Evolutionary conservation across 2,329 filamentous ascomycete species (phyloP).

Genomic region (Aspergillus jensenii): DNA sequence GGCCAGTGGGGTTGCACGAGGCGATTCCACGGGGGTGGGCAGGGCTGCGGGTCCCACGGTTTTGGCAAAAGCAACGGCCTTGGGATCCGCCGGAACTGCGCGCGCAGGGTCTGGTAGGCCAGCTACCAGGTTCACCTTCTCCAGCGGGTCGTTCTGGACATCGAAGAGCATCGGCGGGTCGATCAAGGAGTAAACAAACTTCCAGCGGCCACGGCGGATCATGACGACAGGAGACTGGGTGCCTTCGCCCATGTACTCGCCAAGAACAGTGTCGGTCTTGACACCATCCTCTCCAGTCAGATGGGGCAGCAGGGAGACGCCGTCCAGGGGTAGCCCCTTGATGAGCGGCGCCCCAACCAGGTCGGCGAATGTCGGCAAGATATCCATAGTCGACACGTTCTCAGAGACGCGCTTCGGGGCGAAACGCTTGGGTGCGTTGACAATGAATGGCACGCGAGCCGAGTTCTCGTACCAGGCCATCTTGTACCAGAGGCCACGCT

Average conservation of each 20-base stretch:
- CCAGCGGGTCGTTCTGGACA: slow-evolving; percentile 70
- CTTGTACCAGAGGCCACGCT: slow-evolving; percentile 91
- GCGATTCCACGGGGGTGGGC: slow-evolving; percentile 35
- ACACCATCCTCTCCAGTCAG: slow-evolving; percentile 57
- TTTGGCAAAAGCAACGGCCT: slow-evolving; percentile 35
- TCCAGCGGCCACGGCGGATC: slow-evolving; percentile 87
- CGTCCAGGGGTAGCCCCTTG: slow-evolving; percentile 77
- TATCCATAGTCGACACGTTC: slow-evolving; percentile 88
- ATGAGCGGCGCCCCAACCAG: slow-evolving; percentile 71
- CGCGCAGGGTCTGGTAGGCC: slow-evolving; percentile 35
- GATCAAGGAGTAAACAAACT: slow-evolving; percentile 82
- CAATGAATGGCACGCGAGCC: slow-evolving; percentile 81
- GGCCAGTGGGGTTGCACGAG: slow-evolving; percentile 28
- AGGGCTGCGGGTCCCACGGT: slow-evolving; percentile 18
- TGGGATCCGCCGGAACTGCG: slow-evolving; percentile 4
- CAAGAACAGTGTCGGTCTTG: slow-evolving; percentile 79
- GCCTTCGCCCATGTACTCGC: slow-evolving; percentile 93
- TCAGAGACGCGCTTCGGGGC: slow-evolving; percentile 71
- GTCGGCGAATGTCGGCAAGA: slow-evolving; percentile 85
- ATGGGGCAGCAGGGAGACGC: slow-evolving; percentile 77
- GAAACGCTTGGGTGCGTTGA: slow-evolving; percentile 77
- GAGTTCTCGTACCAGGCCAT: slow-evolving; percentile 96
- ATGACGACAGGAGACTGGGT: slow-evolving; percentile 88
- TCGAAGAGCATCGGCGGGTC: slow-evolving; percentile 86
- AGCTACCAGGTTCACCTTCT: slow-evolving; percentile 67